Base-by-base conservation (phyloP, 257 asterid species). In the Rehmannia glutinosa region DNA sequence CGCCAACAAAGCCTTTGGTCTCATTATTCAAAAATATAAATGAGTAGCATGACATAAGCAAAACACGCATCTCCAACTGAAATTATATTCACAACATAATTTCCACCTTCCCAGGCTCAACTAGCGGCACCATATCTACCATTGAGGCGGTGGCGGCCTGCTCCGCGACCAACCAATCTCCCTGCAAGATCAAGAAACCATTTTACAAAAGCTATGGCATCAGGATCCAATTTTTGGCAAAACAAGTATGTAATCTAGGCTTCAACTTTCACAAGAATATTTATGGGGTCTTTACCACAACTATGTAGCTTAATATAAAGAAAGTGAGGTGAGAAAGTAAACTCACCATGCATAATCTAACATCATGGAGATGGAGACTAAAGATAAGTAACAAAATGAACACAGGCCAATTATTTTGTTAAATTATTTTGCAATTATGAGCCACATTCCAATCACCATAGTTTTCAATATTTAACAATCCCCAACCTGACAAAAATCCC, bases 51-150 rank as follows among this genome's bases (percentile, higher is more conserved):
- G n/a, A n/a, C n/a, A n/a, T n/a, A n/a, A n/a, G n/a, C n/a, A n/a
- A n/a, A n/a, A n/a, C n/a, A n/a, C n/a, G n/a, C n/a, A n/a, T n/a
- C n/a, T n/a, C n/a, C n/a, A n/a, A n/a, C 87, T 79, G 96, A 73
- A 85, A 85, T 83, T 35, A 82, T 89, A 54, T 88, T 86, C 70
- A 83, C 36, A 80, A 30, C 82, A 67, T 58, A 74, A 64, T 58
- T 73, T 81, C 81, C 64, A 58, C 77, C 73, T 80, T 85, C 19
- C 86, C 90, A 56, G 79, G 67, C 75, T 75, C 88, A 62, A 78
- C 62, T 12, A 82, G 12, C 20, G 96, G 93, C 77, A 82, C 82
- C 97, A 84, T 77, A n/a, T n/a, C n/a, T n/a, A n/a, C n/a, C n/a
- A n/a, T n/a, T n/a, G n/a, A n/a, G n/a, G n/a, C n/a, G n/a, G n/a